Base-by-base conservation (phyloP, 2,329 filamentous ascomycete species). In the Calonectria leucothoes region DNA sequence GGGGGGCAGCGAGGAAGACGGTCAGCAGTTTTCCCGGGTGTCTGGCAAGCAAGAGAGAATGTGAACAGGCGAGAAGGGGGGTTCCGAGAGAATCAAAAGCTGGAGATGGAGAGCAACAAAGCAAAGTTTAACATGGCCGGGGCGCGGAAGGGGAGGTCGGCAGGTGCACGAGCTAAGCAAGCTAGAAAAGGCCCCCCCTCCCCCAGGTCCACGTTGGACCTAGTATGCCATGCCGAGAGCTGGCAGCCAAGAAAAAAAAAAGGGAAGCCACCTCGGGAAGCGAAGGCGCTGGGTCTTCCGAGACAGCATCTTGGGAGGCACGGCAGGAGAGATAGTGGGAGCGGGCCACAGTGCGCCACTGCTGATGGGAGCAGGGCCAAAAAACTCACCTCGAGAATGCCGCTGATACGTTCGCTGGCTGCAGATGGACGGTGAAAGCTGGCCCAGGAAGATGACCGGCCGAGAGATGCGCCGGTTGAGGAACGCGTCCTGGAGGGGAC, bases 381-480 rank as follows among this genome's bases (percentile, higher is more conserved):
- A 7, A 27, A 37, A 75, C 85, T 78, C 80, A 88, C 87, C 84
- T 89, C 84, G 70, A 89, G 83, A 69, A 89, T 88, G 71, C 85
- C 84, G 73, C 84, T 83, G 75, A 89, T 83, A 66, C 86, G 86
- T 69, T 85, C 85, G 72, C 81, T 83, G 31, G 65, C 57, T 7
- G 66, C 48, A 23, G 70, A 72, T 10, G 69, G 85, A 85, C 42
- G 78, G 73, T 29, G 77, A 49, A 78, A 69, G 17, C 73, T 72
- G 71, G 76, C 65, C 75, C 69, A 77, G 3, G 80, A 77, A n/a
- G 74, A 51, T 14, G 74, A 74, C 57, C 73, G 75, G 48, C 69
- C 70, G 61, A 70, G 55, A 33, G 71, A 69, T 14, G 55, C 66
- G 42, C 69, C 75, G 14, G 76, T 64, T 27, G 75, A 76, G 25